These are phyloP conservation scores for Poa pratensis DNA, from an alignment of 176 grass and related monocot genomes.

Conservation along the genomic window DNA sequence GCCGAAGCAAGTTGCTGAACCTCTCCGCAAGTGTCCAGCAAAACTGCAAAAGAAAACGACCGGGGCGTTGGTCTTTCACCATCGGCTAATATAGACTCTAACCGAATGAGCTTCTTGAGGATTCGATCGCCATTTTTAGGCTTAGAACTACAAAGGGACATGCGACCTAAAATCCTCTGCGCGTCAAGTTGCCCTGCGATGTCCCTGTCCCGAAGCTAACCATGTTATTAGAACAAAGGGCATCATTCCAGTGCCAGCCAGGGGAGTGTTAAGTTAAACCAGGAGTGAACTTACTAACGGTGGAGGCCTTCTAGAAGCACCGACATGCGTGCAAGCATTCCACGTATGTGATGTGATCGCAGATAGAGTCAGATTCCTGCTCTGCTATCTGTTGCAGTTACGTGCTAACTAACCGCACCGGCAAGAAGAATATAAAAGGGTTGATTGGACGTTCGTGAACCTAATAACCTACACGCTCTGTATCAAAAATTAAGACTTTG, in stretches of 20 bases:
- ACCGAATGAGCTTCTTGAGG: neutral
- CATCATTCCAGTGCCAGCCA: neutral
- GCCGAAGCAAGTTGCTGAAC: neutral
- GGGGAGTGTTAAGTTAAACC: neutral
- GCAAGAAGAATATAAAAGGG: neutral
- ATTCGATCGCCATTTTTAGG: conserved; percentile 7
- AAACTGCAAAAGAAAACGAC: conserved; percentile 7
- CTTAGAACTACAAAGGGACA: neutral
- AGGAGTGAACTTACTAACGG: too few relatives aligned
- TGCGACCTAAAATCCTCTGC: conserved; percentile 39
- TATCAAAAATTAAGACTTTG: too few relatives aligned
- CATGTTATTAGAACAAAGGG: neutral
- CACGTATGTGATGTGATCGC: neutral
- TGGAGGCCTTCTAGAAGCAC: conserved; percentile 36
- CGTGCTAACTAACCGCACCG: conserved; percentile 10
- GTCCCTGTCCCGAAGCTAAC: conserved; percentile 30
- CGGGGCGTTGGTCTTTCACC: conserved; percentile 34
- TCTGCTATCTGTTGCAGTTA: neutral
- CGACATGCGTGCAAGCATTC: neutral
- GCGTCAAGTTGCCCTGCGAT: neutral
- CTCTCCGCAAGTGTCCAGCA: neutral
- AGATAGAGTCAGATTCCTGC: neutral
- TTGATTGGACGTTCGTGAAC: neutral
- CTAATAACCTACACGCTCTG: too few relatives aligned
- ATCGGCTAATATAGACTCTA: conserved; percentile 17